Conservation (phyloP, 441 rosid genomes). For the Flueggea neowawraea region DNA sequence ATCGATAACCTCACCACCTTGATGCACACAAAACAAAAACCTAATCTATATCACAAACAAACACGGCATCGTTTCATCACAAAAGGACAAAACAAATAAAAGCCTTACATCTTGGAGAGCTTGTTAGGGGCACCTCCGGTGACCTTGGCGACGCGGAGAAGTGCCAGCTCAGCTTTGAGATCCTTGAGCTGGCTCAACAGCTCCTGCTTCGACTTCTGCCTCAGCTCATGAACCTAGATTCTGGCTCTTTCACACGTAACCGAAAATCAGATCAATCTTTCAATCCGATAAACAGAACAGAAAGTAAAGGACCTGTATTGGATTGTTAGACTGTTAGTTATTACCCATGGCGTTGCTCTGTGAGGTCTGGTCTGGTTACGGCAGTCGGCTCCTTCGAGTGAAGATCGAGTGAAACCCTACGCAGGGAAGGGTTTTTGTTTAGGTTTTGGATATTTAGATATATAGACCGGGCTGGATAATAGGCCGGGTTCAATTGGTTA, state of each 20-base stretch:
- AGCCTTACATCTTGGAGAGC: conserved; percentile 70
- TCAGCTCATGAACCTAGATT: conserved; percentile 90
- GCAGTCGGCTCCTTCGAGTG: too few species aligned
- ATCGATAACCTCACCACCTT: conserved; percentile 89
- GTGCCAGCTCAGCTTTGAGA: conserved; percentile 76
- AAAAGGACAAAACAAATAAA: neutral
- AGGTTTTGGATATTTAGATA: too few species aligned
- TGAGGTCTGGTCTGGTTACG: too few species aligned
- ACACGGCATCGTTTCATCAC: neutral
- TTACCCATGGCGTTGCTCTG: too few species aligned
- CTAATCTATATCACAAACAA: neutral
- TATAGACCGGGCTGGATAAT: too few species aligned
- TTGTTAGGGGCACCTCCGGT: conserved; percentile 90
- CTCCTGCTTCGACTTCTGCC: conserved; percentile 79
- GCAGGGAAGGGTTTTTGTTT: too few species aligned
- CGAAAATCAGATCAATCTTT: neutral
- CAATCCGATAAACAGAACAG: too few species aligned
- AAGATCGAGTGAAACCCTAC: neutral
- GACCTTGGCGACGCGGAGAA: conserved; percentile 85
- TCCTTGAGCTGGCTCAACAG: conserved; percentile 75
- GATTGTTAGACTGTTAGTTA: too few species aligned
- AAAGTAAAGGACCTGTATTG: too few species aligned
- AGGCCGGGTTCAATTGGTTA: too few species aligned
- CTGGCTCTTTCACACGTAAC: conserved; percentile 45
- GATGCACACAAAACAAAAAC: conserved; percentile 32